These are phyloP conservation scores for Rubroshorea leprosula DNA, from an alignment of 345 rosid species.

Conservation along the genomic window DNA sequence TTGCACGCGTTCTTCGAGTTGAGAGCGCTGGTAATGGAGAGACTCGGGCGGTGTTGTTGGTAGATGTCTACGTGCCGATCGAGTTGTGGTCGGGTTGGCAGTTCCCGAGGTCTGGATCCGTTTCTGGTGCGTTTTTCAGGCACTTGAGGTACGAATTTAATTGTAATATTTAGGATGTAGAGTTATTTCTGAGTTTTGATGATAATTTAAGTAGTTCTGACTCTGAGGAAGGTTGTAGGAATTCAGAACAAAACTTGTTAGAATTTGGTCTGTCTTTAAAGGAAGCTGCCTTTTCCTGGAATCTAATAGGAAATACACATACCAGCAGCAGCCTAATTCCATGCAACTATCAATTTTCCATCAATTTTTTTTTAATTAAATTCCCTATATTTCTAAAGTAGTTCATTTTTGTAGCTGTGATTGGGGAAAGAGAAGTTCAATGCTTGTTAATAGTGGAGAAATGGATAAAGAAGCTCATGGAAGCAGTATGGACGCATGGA, in stretches of 20 bases:
- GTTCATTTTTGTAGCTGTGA: slow-evolving; percentile 65
- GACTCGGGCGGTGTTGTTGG: slow-evolving; percentile 55
- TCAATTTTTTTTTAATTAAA: slow-evolving; percentile 3
- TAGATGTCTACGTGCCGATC: slow-evolving; percentile 65
- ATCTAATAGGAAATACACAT: neutral
- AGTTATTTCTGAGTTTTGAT: no score
- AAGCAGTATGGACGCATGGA: slow-evolving; percentile 41
- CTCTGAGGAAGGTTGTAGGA: neutral
- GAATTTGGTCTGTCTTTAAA: no score
- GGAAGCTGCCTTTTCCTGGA: no score
- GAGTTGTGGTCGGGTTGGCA: slow-evolving; percentile 81
- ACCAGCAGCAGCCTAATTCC: neutral
- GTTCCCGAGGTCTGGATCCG: slow-evolving; percentile 51
- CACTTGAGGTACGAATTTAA: slow-evolving; percentile 56
- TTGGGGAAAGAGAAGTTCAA: slow-evolving; percentile 60
- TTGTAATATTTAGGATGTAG: no score
- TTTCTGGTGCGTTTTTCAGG: slow-evolving; percentile 61
- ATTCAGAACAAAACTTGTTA: no score
- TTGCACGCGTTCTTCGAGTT: slow-evolving; percentile 36
- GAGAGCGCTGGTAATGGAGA: slow-evolving; percentile 32
- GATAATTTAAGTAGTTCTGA: neutral
- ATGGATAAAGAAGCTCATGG: slow-evolving; percentile 25
- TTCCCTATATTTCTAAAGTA: slow-evolving; percentile 16
- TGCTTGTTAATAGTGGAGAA: slow-evolving; percentile 37
- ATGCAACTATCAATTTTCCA: neutral